Evolutionary conservation across 2,329 filamentous ascomycete species (phyloP).

Genomic region (Colletotrichum sp.): DNA sequence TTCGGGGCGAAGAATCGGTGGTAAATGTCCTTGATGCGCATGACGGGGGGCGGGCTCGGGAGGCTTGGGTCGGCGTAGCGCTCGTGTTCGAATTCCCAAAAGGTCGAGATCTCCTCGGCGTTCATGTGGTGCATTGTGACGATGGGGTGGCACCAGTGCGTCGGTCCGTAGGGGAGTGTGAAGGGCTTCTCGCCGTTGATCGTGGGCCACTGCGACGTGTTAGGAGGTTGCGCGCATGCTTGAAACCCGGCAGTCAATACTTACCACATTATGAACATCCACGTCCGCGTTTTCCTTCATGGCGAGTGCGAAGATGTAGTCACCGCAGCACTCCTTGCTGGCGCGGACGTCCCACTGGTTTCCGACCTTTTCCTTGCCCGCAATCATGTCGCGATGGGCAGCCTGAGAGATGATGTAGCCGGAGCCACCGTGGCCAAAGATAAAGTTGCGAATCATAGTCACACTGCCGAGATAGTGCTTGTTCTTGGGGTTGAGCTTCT

Average conservation of each 20-base stretch:
- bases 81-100: constrained; percentile 56
- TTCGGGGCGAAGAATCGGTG: constrained; percentile 46
- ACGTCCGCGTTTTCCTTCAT: constrained; percentile 48
- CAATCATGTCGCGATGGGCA: constrained; percentile 52
- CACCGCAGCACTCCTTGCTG: constrained; percentile 52
- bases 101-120: constrained; percentile 51
- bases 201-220: constrained; percentile 47
- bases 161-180: constrained; percentile 48
- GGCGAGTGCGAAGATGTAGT: constrained; percentile 51
- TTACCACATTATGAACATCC: constrained; percentile 44
- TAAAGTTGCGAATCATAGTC: constrained; percentile 42
- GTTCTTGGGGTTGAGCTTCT: constrained; percentile 43
- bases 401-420: constrained; percentile 58
- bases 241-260: constrained; percentile 23
- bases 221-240: not conserved
- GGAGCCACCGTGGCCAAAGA: constrained; percentile 61
- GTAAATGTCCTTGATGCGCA: constrained; percentile 53
- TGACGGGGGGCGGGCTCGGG: constrained; percentile 26
- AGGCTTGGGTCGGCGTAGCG: constrained; percentile 29
- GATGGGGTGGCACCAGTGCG: constrained; percentile 61
- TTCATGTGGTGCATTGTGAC: constrained; percentile 61
- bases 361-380: constrained; percentile 44
- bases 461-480: constrained; percentile 56
- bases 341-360: constrained; percentile 49
- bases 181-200: constrained; percentile 60